Base-by-base conservation (phyloP, 2,329 filamentous ascomycete genomes). In the Penicillium sp. region DNA sequence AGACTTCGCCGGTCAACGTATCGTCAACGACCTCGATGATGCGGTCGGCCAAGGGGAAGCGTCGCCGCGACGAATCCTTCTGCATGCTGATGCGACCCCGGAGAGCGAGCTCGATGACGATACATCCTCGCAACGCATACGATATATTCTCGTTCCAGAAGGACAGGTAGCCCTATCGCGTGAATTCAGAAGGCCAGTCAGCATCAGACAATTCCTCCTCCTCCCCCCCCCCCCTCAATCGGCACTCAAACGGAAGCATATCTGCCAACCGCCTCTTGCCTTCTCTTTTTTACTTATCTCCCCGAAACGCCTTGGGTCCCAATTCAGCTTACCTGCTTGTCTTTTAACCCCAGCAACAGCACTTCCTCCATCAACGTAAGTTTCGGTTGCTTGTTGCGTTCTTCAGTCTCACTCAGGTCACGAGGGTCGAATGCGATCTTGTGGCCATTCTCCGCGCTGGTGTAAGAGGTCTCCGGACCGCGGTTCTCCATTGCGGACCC, bases 91-190 rank as follows among this genome's bases (percentile, higher is more conserved):
- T 87, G 61, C 93, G 87, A 66, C 93, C 93, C 56, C 93, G 82
- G 73, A 98, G 95, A 54, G 93, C 93, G 62, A 98, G 77, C 73
- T 98, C 93, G 71, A 97, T 88, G 59, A 98, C 93, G 68, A 98
- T 98, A 74, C 93, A 98, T 66, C 93, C 93, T 69, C 93, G 85
- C 54, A 98, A 80, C 57, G 93, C 93, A 70, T 98, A 98, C 51
- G 90, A 96, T 66, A 98, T 98, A 75, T 98, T 98, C 74, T 98
- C 93, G 74, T 98, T 98, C 93, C 93, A 98, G 74, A 98, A 98
- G 28, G 91, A 97, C 55, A 98, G 83, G 68, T 98, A 97, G 57
- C 93, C 93, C 90, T 95, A 12, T 2, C 66, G 45, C 33, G 28
- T 45, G 32, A 51, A 37, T 46, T 35, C 49, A 29, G 28, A 13